Conservation (phyloP, 495 filamentous ascomycete genomes). For the Bombardia bombarda region DNA sequence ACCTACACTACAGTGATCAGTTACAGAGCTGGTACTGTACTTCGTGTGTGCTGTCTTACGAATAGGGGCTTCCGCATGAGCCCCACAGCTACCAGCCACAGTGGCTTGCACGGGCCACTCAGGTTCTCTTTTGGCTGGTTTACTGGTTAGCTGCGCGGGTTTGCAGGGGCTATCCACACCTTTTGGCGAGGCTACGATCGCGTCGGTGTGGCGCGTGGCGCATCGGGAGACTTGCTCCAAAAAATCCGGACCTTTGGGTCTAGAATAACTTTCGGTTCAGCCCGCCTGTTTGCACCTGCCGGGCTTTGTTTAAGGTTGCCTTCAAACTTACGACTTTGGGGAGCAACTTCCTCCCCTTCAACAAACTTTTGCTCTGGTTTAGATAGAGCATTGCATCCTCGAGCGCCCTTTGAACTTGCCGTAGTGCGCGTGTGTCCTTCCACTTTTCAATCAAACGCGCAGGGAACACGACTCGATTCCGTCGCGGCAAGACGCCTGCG, state of each 20-base stretch:
- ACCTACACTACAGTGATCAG: too few relatives aligned
- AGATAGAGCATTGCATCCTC: background rate
- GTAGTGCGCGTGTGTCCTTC: background rate
- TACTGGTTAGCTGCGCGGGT: too few relatives aligned
- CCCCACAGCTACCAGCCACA: too few relatives aligned
- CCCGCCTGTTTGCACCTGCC: too few relatives aligned
- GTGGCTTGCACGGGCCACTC: too few relatives aligned
- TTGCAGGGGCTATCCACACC: too few relatives aligned
- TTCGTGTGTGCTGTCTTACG: too few relatives aligned
- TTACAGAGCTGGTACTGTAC: too few relatives aligned
- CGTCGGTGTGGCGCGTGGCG: conserved; percentile 5
- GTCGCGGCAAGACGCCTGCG: background rate
- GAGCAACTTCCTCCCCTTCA: background rate
- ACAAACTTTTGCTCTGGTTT: background rate
- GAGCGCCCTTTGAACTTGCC: background rate
- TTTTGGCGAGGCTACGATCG: conserved; percentile 2
- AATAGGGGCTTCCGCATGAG: too few relatives aligned
- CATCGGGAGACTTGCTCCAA: conserved; percentile 4
- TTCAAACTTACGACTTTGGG: background rate
- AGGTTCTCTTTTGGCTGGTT: too few relatives aligned
- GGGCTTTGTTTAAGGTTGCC: background rate
- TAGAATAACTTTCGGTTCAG: background rate
- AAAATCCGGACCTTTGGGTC: conserved; percentile 10
- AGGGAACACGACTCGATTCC: background rate
- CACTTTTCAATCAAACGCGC: background rate